Evolutionary conservation across 1,139 yeast species (phyloP), one percentile per base, ranked within the genome.

Genomic region (Saccharomyces hybrid): DNA sequence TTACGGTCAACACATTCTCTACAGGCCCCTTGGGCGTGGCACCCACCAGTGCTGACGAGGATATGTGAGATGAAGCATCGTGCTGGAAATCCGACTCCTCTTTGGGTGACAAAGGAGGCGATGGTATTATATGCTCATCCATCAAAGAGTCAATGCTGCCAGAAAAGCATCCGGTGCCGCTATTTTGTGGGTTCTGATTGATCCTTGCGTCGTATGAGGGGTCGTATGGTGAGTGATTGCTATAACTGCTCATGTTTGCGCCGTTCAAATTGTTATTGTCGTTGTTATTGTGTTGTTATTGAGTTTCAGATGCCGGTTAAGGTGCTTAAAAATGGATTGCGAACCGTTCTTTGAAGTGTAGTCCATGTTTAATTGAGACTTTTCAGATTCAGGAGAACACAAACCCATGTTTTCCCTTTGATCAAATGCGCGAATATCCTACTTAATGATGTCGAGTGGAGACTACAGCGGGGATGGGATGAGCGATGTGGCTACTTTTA

Each of bases 51-150:
- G 24, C 44, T 8, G 44, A 19, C 4, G 44, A 38, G 2, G 26
- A 3, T 9, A 38, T 11, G 24, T 9, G 44, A 1, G 44, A 4
- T 19, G 24, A 16, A 6, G 8, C 24, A 38, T 38, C 51, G 53
- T 24, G 44, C 51, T 28, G 34, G 42, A 44, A 44, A 42, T 34
- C 26, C 47, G 48, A 16, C 49, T 49, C 54, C 47, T 57, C 21
- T 47, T 60, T 61, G 38, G 71, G 71, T 6, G 71, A 67, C 49
- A 66, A 55, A 5, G 71, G 71, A 6, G 71, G 71, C 21, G 71
- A 67, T 1, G 68, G 70, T 11, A 67, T 64, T 41, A 58, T 54
- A 19, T 57, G 58, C 32, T 61, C 66, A 47, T 62, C 63, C n/a
- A 56, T 47, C 16, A 55, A 31, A 2, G 57, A 24, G 47, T 61